Evolutionary conservation across 2,329 filamentous ascomycete species (phyloP).

Genomic region (Trichoderma koningii): DNA sequence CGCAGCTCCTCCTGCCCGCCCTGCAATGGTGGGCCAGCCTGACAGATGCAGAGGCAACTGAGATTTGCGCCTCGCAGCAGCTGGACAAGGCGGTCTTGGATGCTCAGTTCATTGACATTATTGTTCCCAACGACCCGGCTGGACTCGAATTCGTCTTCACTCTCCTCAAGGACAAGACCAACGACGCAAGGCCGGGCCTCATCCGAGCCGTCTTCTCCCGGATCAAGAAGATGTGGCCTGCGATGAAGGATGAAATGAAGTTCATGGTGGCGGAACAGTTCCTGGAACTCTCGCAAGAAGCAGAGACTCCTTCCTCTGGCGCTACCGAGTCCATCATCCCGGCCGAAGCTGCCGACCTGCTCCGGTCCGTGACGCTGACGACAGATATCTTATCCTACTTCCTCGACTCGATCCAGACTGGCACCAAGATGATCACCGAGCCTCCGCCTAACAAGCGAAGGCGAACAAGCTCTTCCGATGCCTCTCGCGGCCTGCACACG

Average conservation of each 20-base stretch:
- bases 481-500: slow-evolving; percentile 59
- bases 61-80: slow-evolving; percentile 45
- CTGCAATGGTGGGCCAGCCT: slow-evolving; percentile 69
- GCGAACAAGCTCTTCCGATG: slow-evolving; percentile 73
- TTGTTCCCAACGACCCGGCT: slow-evolving; percentile 55
- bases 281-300: slow-evolving; percentile 60
- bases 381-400: slow-evolving; percentile 72
- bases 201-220: slow-evolving; percentile 67
- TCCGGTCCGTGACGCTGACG: slow-evolving; percentile 72
- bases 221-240: slow-evolving; percentile 71
- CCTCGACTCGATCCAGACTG: slow-evolving; percentile 71
- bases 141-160: slow-evolving; percentile 57
- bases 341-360: slow-evolving; percentile 68
- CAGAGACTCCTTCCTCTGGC: slow-evolving; percentile 28
- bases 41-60: slow-evolving; percentile 51
- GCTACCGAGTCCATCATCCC: slow-evolving; percentile 46
- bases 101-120: slow-evolving; percentile 51
- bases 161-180: slow-evolving; percentile 46
- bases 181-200: slow-evolving; percentile 52
- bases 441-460: slow-evolving; percentile 76
- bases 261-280: slow-evolving; percentile 62
- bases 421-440: slow-evolving; percentile 70
- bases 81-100: slow-evolving; percentile 48
- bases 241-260: slow-evolving; percentile 65
- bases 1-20: slow-evolving; percentile 73